Percentiles rank a stretch among this genome's conserved stretches.
These are phyloP conservation scores for Solanum infundibuliforme DNA, from an alignment of 257 asterid genomes.

Conservation along the genomic window DNA sequence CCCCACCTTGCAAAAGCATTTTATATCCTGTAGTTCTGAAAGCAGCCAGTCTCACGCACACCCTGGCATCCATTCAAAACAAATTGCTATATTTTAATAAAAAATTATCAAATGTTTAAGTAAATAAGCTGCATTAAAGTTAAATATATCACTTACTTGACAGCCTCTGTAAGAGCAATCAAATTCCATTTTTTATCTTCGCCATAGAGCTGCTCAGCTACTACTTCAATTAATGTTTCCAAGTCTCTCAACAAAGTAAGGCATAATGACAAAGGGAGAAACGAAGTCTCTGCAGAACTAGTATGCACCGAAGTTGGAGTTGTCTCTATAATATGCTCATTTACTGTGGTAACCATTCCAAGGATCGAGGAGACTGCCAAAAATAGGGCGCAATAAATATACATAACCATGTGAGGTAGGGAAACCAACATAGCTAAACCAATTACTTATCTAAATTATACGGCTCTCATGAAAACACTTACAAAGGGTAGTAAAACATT, in stretches of 20 bases:
- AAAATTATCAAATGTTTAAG: neutral
- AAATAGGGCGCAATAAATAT: neutral
- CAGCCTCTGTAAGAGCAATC: constrained; percentile 66
- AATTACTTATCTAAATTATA: neutral
- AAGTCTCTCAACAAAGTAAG: constrained; percentile 85
- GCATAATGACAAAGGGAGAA: constrained; percentile 71
- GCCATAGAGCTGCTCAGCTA: constrained; percentile 69
- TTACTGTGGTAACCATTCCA: constrained; percentile 66
- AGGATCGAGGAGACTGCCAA: constrained; percentile 75
- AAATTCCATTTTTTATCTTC: constrained; percentile 87
- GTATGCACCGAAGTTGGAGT: constrained; percentile 27
- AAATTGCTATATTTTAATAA: neutral
- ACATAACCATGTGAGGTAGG: neutral
- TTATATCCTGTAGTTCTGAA: constrained; percentile 62
- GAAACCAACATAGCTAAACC: neutral
- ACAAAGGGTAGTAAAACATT: neutral
- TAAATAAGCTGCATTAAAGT: neutral
- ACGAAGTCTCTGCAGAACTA: constrained; percentile 38
- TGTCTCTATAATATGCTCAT: constrained; percentile 74
- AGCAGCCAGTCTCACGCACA: constrained; percentile 55
- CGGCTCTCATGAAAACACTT: neutral
- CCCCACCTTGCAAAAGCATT: constrained; percentile 95
- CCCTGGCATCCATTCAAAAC: constrained; percentile 43
- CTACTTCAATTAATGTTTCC: constrained; percentile 95
- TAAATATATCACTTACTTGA: constrained; percentile 39